phyloP scores from a whole-genome alignment of 1,284 basidiomycete genomes.

The Ustilago lituana region DNA sequence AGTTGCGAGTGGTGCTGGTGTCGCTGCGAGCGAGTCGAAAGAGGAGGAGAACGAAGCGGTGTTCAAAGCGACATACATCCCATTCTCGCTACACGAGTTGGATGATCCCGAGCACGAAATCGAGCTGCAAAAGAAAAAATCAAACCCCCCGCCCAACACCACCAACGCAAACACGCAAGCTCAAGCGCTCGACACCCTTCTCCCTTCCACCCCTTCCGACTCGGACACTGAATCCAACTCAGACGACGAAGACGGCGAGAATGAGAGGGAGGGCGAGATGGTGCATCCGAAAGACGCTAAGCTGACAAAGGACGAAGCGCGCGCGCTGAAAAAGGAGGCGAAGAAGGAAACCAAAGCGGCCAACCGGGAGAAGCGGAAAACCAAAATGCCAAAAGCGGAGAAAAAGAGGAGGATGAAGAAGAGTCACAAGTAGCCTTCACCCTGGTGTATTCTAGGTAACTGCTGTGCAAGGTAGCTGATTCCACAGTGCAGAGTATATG shows the following conservation, averaged over 20 bases:
- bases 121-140: slow-evolving; percentile 24
- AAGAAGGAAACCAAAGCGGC: slow-evolving; percentile 57
- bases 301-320: slow-evolving; percentile 40
- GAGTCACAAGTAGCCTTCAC: slow-evolving; percentile 38
- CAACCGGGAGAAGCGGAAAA: slow-evolving; percentile 61
- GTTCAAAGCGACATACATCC: slow-evolving; percentile 62
- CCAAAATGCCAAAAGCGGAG: slow-evolving; percentile 65
- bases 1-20: too few species aligned
- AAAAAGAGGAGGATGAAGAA: slow-evolving; percentile 63
- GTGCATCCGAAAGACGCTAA: slow-evolving; percentile 36
- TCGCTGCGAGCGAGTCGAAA: too few species aligned
- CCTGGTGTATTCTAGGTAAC: background rate
- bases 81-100: slow-evolving; percentile 63
- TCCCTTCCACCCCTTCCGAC: background rate
- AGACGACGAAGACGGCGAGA: background rate
- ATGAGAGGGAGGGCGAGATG: background rate
- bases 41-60: slow-evolving; percentile 53
- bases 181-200: slow-evolving; percentile 5
- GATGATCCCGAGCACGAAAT: slow-evolving; percentile 64
- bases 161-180: background rate
- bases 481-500: too few species aligned
- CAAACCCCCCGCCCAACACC: background rate
- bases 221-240: background rate
- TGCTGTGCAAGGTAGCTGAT: too few species aligned
- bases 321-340: slow-evolving; percentile 47